Conservation (phyloP, 129 eudicot genomes). For the Ambrosia artemisiifolia region DNA sequence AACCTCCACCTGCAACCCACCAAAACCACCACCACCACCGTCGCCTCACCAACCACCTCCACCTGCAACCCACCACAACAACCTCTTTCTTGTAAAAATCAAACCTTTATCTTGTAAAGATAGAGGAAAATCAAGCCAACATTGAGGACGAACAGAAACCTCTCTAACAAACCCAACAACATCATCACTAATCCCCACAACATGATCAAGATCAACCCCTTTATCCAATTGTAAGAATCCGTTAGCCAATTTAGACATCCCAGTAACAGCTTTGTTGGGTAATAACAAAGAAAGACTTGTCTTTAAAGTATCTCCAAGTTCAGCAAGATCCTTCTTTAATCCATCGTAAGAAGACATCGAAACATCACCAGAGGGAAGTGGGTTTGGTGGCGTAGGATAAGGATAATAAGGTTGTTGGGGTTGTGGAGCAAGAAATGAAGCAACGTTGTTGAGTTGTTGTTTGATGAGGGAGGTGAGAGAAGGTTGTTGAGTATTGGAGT, state of each 20-base stretch:
- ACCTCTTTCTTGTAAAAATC: background rate
- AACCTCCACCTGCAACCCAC: no score
- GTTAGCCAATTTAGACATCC: constrained; percentile 47
- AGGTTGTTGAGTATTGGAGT: constrained; percentile 26
- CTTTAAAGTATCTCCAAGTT: constrained; percentile 55
- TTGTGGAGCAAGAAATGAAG: constrained; percentile 68
- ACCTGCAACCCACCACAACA: no score
- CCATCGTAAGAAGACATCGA: constrained; percentile 38
- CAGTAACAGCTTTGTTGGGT: constrained; percentile 40
- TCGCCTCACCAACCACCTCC: no score
- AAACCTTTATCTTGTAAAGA: constrained; percentile 42
- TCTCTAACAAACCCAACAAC: constrained; percentile 46
- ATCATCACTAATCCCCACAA: constrained; percentile 44
- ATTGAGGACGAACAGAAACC: constrained; percentile 43
- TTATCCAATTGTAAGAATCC: constrained; percentile 40
- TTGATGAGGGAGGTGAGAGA: constrained; percentile 21
- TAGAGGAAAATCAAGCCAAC: constrained; percentile 68
- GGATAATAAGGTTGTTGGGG: constrained; percentile 29
- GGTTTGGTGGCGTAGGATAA: background rate
- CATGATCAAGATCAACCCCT: constrained; percentile 13
- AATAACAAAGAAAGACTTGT: constrained; percentile 51
- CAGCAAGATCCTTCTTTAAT: constrained; percentile 60
- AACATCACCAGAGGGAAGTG: constrained; percentile 17
- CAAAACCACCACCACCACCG: no score
- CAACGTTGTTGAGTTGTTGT: constrained; percentile 56